Evolutionary conservation across 108 stramenopile species (phyloP).

Genomic region (Cylindrotheca closterium): DNA sequence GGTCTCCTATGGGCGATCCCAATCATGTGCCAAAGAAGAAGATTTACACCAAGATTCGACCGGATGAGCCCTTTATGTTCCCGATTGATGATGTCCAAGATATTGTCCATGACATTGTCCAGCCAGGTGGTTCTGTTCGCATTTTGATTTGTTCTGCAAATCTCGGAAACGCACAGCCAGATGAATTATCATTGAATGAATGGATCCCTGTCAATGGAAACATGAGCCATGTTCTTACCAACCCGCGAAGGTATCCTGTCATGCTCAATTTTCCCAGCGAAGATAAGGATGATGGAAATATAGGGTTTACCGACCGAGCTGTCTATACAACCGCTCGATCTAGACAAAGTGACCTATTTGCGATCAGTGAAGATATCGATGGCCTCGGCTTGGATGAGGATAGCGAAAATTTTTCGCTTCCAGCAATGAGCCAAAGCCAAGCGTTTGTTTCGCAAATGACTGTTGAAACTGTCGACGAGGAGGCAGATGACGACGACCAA

Average conservation of each 20-base stretch:
- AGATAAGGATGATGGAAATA: not conserved
- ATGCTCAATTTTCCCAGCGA: not conserved
- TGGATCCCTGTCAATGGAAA: slow-evolving; percentile 54
- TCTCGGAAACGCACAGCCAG: slow-evolving; percentile 44
- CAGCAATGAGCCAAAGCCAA: no score
- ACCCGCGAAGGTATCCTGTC: slow-evolving; percentile 16
- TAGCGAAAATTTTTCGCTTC: no score
- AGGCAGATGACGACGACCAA: no score
- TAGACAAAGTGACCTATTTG: no score
- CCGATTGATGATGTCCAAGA: not conserved
- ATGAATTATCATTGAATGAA: slow-evolving; percentile 41
- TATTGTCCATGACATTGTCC: not conserved
- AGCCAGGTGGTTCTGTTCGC: slow-evolving; percentile 1
- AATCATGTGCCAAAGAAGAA: not conserved
- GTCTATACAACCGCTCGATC: no score
- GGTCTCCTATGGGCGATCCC: no score
- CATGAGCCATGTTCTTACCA: not conserved
- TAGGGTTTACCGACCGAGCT: no score
- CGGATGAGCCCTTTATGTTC: no score
- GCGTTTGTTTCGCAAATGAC: no score
- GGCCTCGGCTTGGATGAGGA: no score
- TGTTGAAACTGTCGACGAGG: no score
- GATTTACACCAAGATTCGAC: not conserved
- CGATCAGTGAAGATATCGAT: no score
- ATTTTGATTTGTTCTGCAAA: slow-evolving; percentile 48